Conservation (phyloP, 495 filamentous ascomycete genomes). For the Peziza echinospora region DNA sequence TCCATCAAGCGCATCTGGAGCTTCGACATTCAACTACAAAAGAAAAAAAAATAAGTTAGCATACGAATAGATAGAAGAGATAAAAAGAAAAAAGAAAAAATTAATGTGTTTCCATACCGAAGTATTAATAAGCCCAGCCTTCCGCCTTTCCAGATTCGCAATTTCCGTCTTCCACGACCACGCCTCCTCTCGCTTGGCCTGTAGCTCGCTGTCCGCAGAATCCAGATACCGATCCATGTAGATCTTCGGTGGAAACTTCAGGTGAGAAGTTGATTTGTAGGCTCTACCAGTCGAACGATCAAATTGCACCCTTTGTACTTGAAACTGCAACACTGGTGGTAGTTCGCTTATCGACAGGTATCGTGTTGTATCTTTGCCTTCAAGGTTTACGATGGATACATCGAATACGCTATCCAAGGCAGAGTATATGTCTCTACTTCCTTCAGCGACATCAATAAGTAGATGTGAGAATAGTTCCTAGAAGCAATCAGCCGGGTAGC, state of each 20-base stretch:
- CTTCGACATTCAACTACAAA: constrained; percentile 13
- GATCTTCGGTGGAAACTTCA: constrained; percentile 51
- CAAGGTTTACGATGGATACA: constrained; percentile 46
- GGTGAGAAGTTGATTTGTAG: constrained; percentile 57
- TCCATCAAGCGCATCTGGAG: constrained; percentile 12
- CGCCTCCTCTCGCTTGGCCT: constrained; percentile 37
- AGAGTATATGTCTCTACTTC: constrained; percentile 48
- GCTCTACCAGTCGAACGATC: constrained; percentile 35
- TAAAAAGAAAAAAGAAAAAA: too few relatives aligned
- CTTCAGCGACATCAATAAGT: constrained; percentile 39
- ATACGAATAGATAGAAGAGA: background rate
- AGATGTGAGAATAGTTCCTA: constrained; percentile 40
- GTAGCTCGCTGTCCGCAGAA: constrained; percentile 31
- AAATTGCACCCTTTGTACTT: constrained; percentile 60
- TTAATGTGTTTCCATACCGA: constrained; percentile 27
- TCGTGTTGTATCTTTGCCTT: constrained; percentile 37
- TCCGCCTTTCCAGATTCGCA: constrained; percentile 29
- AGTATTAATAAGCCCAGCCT: constrained; percentile 25
- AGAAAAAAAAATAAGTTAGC: constrained; percentile 14
- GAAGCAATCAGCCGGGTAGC: background rate
- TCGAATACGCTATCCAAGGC: constrained; percentile 73
- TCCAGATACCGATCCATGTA: constrained; percentile 86
- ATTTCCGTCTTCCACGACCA: constrained; percentile 58
- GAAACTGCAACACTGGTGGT: constrained; percentile 72
- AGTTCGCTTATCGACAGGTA: constrained; percentile 54